A percentile compares a stretch with the other conserved stretches of the same genome.
These are phyloP conservation scores for Saccharomyces hybrid DNA, from an alignment of 1,139 yeast species.

Conservation along the genomic window DNA sequence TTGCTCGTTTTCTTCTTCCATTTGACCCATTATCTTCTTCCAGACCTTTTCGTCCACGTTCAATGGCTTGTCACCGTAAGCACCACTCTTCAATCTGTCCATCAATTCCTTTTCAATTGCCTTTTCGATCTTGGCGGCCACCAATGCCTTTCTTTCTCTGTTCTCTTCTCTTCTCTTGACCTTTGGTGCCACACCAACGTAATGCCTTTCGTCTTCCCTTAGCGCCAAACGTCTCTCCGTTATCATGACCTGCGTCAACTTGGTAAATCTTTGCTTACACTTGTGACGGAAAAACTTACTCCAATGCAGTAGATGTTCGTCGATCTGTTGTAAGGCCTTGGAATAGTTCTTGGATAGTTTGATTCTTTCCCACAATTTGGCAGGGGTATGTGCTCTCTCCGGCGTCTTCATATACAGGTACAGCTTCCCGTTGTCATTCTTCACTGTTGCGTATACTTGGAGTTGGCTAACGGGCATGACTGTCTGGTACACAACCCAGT, in stretches of 20 bases:
- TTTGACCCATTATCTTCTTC: slow-evolving; percentile 80
- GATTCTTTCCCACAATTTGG: slow-evolving; percentile 89
- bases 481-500: slow-evolving; percentile 86
- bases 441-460: slow-evolving; percentile 92
- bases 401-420: slow-evolving; percentile 95
- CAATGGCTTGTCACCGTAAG: slow-evolving; percentile 94
- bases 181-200: slow-evolving; percentile 86
- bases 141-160: slow-evolving; percentile 90
- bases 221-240: slow-evolving; percentile 92
- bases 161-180: slow-evolving; percentile 89
- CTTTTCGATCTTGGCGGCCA: slow-evolving; percentile 94
- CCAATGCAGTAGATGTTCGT: slow-evolving; percentile 84
- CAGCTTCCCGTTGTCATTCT: slow-evolving; percentile 77
- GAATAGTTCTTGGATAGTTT: slow-evolving; percentile 80
- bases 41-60: slow-evolving; percentile 93
- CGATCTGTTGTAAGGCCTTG: slow-evolving; percentile 81
- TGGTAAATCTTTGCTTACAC: slow-evolving; percentile 90
- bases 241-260: slow-evolving; percentile 89
- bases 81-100: slow-evolving; percentile 93
- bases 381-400: slow-evolving; percentile 92
- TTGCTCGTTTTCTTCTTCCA: slow-evolving; percentile 58
- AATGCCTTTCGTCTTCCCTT: slow-evolving; percentile 85
- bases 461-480: slow-evolving; percentile 93
- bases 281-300: slow-evolving; percentile 84
- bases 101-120: slow-evolving; percentile 91